phyloP scores from a whole-genome alignment of 768 basidiomycete species.

The Pleurotus eryngii region DNA sequence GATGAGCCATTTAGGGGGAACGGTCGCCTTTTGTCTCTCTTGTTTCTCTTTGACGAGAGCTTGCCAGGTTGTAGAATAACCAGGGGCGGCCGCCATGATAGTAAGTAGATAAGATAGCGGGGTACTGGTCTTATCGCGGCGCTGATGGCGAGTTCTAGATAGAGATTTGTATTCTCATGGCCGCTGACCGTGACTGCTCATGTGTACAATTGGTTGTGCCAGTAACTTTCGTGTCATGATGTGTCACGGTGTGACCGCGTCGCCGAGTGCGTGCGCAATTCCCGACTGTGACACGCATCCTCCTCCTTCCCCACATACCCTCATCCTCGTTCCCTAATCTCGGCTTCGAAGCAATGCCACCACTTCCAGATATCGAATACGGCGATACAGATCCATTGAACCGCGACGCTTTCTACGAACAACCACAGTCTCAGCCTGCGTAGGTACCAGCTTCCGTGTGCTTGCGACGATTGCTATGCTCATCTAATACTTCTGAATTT shows the following conservation, averaged over 20 bases:
- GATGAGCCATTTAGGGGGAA: slow-evolving; percentile 56
- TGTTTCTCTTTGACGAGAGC: slow-evolving; percentile 31
- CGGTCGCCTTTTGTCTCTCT: slow-evolving; percentile 44
- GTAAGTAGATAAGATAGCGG: too few species aligned
- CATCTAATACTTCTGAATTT: slow-evolving; percentile 1
- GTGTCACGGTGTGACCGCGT: slow-evolving; percentile 11
- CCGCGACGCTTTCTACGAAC: slow-evolving; percentile 17
- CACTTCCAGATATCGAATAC: slow-evolving; percentile 31
- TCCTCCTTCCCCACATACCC: not conserved
- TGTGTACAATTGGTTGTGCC: not conserved
- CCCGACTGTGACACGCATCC: not conserved
- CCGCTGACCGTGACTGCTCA: not conserved
- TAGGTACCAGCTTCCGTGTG: slow-evolving; percentile 6
- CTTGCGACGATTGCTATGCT: not conserved
- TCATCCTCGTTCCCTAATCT: not conserved
- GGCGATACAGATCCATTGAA: slow-evolving; percentile 35
- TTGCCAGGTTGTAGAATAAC: slow-evolving; percentile 19
- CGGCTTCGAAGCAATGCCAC: slow-evolving; percentile 30
- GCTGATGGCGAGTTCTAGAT: too few species aligned
- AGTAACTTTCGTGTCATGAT: too few species aligned
- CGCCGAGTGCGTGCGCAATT: not conserved
- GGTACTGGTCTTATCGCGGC: too few species aligned
- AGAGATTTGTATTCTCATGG: not conserved
- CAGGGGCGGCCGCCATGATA: too few species aligned
- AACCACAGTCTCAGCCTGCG: slow-evolving; percentile 4